These are phyloP conservation scores for Lactarius quietus DNA, from an alignment of 768 basidiomycete genomes.

Conservation along the genomic window DNA sequence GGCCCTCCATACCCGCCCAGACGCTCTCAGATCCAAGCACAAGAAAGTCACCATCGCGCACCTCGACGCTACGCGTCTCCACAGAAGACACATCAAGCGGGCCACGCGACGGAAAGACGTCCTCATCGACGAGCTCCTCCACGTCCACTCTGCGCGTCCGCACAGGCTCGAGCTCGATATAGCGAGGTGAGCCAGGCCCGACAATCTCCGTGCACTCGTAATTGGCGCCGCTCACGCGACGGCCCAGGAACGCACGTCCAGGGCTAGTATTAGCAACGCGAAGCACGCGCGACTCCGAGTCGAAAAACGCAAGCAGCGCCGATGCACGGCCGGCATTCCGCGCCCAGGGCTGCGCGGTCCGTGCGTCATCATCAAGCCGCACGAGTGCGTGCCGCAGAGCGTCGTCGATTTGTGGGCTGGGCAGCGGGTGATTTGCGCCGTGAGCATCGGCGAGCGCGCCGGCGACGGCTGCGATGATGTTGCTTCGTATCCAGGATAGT, in stretches of 20 bases:
- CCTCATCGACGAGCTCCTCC: conserved; percentile 6
- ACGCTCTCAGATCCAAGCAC: conserved; percentile 6
- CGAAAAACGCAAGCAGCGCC: conserved; percentile 13
- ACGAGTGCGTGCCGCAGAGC: conserved; percentile 7
- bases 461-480: conserved; percentile 1
- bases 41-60: conserved; percentile 15
- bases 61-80: conserved; percentile 9
- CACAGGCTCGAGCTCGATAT: background rate
- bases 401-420: conserved; percentile 1
- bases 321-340: background rate
- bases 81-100: background rate
- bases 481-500: conserved; percentile 8
- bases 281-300: conserved; percentile 13
- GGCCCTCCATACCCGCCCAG: background rate
- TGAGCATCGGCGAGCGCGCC: conserved; percentile 9
- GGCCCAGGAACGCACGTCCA: conserved; percentile 10
- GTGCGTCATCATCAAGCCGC: conserved; percentile 2
- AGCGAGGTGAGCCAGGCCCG: background rate
- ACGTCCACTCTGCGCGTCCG: background rate
- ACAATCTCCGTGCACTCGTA: conserved; percentile 6
- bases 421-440: background rate
- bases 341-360: background rate
- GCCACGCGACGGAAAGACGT: background rate
- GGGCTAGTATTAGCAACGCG: conserved; percentile 2
- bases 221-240: background rate